Base-by-base conservation (phyloP, 805 yeast species). In the Barnettozyma populi region DNA sequence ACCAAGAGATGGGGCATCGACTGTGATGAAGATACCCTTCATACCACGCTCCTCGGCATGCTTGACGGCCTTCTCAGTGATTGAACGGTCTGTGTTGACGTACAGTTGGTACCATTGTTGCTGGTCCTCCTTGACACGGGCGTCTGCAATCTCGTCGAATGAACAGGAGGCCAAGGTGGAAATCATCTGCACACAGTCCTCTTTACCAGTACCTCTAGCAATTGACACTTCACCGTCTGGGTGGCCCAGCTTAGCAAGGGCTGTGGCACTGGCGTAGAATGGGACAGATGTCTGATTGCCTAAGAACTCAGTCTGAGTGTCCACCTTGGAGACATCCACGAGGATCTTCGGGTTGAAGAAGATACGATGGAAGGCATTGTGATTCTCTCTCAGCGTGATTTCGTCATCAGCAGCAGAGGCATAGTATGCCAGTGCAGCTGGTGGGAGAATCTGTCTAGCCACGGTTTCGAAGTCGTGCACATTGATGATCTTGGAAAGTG, bases 371-470 rank as follows among this genome's bases (percentile, higher is more conserved):
- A 79, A 92, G 4, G 96, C 95, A 45, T 81, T 75, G 64, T 90
- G 97, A 69, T 92, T 92, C 61, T 90, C 97, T 56, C 98, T 77
- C 60, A 86, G 63, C 2, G 96, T 78, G 56, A 92, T 79, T 69
- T 92, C 98, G 65, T 92, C 98, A 66, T 92, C 97, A 16, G 96
- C 77, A 9, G 92, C 98, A 32, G 90, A 80, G 4, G 95, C 84
- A 63, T 90, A 92, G 66, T 92, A 92, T 13, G 94, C 94, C 95
- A 97, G 87, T 0, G 94, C 97, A 29, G 78, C 76, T 47, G 79
- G 80, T 27, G 87, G 77, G 73, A 92, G 71, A 31, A 87, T 84
- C 50, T 82, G 77, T 44, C 88, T 75, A 4, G 98, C 97, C 40
- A 92, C 79, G 57, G 78, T 76, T 65, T 92, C 98, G 61, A 92